Conservation (phyloP, 257 asterid species). For the Fraxinus cuspidata region DNA sequence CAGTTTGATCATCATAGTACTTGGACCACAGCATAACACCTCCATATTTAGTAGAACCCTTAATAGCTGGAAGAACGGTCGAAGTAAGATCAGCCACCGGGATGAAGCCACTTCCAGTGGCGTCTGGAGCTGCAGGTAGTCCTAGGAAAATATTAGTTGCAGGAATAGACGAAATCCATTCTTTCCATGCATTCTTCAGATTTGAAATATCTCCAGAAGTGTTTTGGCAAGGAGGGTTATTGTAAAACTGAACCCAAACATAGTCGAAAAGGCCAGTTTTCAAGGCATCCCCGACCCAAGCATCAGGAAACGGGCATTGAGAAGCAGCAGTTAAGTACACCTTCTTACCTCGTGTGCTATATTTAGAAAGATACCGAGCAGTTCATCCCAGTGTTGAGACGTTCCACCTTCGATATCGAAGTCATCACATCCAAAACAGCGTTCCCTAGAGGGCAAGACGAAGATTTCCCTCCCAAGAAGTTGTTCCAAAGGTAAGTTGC, state of each 20-base stretch:
- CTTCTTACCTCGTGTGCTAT: slow-evolving; percentile 42
- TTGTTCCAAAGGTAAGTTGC: slow-evolving; percentile 52
- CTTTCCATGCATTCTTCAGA: slow-evolving; percentile 37
- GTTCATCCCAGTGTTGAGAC: slow-evolving; percentile 46
- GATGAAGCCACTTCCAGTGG: slow-evolving; percentile 67
- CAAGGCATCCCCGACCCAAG: slow-evolving; percentile 41
- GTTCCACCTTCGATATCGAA: slow-evolving; percentile 52
- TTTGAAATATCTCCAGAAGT: slow-evolving; percentile 22
- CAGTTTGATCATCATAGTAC: slow-evolving; percentile 56
- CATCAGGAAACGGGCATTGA: slow-evolving; percentile 57
- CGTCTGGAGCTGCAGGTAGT: slow-evolving; percentile 59
- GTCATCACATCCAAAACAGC: slow-evolving; percentile 50
- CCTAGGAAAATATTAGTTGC: slow-evolving; percentile 58
- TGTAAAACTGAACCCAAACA: slow-evolving; percentile 54
- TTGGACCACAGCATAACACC: slow-evolving; percentile 74
- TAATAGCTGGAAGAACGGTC: slow-evolving; percentile 51
- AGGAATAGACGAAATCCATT: slow-evolving; percentile 47
- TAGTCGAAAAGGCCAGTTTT: slow-evolving; percentile 45
- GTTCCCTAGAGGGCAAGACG: slow-evolving; percentile 41
- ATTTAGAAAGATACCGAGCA: slow-evolving; percentile 30
- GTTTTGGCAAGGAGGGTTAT: slow-evolving; percentile 48
- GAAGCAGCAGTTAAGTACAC: slow-evolving; percentile 56
- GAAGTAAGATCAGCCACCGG: slow-evolving; percentile 45
- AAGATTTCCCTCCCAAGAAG: slow-evolving; percentile 41
- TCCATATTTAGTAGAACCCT: slow-evolving; percentile 57